These are phyloP conservation scores for Daldinia sp. DNA, from an alignment of 2,329 filamentous ascomycete species.

Conservation along the genomic window DNA sequence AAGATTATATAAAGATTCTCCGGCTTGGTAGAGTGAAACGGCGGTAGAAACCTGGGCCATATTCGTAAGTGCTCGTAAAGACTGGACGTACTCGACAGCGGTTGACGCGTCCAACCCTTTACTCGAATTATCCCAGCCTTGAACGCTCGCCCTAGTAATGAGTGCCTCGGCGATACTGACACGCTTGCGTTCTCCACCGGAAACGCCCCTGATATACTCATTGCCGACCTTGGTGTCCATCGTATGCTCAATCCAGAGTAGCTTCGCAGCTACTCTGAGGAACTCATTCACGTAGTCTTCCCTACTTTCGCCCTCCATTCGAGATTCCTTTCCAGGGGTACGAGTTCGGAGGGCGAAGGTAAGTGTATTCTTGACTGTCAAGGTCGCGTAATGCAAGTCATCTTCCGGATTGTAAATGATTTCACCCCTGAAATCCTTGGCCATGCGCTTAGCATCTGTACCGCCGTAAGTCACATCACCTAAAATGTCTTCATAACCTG, in stretches of 20 bases:
- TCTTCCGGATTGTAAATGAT: slow-evolving; percentile 74
- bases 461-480: slow-evolving; percentile 72
- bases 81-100: slow-evolving; percentile 71
- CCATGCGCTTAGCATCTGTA: slow-evolving; percentile 54
- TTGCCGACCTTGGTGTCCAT: slow-evolving; percentile 73
- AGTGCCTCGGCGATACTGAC: slow-evolving; percentile 80
- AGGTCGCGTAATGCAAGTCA: slow-evolving; percentile 73
- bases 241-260: slow-evolving; percentile 76
- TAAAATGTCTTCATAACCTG: slow-evolving; percentile 67
- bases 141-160: slow-evolving; percentile 64
- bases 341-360: slow-evolving; percentile 72
- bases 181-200: slow-evolving; percentile 74
- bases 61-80: slow-evolving; percentile 71
- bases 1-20: slow-evolving; percentile 58
- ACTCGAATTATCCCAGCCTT: slow-evolving; percentile 78
- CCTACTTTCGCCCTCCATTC: slow-evolving; percentile 70
- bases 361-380: slow-evolving; percentile 73
- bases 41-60: slow-evolving; percentile 67
- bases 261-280: slow-evolving; percentile 69
- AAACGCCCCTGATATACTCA: slow-evolving; percentile 68
- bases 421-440: slow-evolving; percentile 64
- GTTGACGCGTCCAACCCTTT: slow-evolving; percentile 71
- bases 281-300: slow-evolving; percentile 64
- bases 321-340: slow-evolving; percentile 68
- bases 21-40: slow-evolving; percentile 73